These are phyloP conservation scores for Cronartium ribicola DNA, from an alignment of 1,284 basidiomycete genomes.

Conservation along the genomic window DNA sequence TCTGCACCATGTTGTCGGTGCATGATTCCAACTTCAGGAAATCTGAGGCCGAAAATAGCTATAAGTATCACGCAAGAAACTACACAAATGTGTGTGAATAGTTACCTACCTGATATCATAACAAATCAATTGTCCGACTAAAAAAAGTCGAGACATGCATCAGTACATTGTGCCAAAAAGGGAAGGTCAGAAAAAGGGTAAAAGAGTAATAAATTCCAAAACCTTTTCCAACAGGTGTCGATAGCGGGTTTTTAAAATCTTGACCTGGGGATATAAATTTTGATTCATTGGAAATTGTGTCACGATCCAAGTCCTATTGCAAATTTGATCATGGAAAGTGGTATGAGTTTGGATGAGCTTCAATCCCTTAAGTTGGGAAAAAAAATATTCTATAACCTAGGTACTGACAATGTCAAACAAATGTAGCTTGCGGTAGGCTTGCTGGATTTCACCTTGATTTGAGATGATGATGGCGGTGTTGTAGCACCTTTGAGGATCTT, in stretches of 20 bases:
- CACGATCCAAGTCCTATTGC: too few relatives aligned
- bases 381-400: neutral
- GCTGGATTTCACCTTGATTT: slow-evolving; percentile 45
- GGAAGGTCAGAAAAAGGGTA: neutral
- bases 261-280: neutral
- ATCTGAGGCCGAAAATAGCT: neutral
- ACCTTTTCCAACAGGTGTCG: too few relatives aligned
- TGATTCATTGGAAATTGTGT: too few relatives aligned
- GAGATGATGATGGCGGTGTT: slow-evolving; percentile 51
- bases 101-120: slow-evolving; percentile 32
- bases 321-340: too few relatives aligned
- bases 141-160: neutral
- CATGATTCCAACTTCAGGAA: slow-evolving; percentile 24
- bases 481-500: slow-evolving; percentile 47
- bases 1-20: slow-evolving; percentile 48
- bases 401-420: slow-evolving; percentile 22
- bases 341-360: too few relatives aligned
- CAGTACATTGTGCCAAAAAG: neutral
- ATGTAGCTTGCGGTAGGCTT: slow-evolving; percentile 48
- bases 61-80: neutral
- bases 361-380: neutral
- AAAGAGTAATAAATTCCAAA: neutral
- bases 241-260: too few relatives aligned
- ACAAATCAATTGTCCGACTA: slow-evolving; percentile 37
- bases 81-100: neutral